phyloP scores from a whole-genome alignment of 2,329 filamentous ascomycete species.

The Colletotrichum navitas region DNA sequence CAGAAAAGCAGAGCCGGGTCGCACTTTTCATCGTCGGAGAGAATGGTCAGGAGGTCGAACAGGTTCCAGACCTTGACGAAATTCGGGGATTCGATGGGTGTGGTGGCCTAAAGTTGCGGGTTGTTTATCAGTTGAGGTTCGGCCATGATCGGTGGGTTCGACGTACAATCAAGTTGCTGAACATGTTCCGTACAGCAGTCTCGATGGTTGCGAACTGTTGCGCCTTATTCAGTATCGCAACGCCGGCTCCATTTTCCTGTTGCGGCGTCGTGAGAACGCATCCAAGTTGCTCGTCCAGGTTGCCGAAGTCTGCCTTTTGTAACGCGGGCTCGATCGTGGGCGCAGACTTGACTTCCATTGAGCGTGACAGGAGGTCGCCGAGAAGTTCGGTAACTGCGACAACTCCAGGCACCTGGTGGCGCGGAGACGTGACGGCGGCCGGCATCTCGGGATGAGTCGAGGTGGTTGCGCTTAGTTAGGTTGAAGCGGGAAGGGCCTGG shows the following conservation, averaged over 20 bases:
- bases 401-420: conserved; percentile 66
- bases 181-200: conserved; percentile 83
- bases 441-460: conserved; percentile 59
- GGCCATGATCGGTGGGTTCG: background rate
- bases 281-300: conserved; percentile 60
- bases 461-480: conserved; percentile 10
- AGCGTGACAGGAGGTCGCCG: conserved; percentile 68
- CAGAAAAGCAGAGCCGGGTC: conserved; percentile 88
- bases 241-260: conserved; percentile 36
- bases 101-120: conserved; percentile 69
- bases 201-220: conserved; percentile 81
- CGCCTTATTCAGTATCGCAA: conserved; percentile 55
- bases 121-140: conserved; percentile 26
- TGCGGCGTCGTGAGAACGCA: conserved; percentile 49
- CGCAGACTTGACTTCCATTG: conserved; percentile 69
- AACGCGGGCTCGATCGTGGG: conserved; percentile 79
- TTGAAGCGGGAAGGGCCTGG: background rate
- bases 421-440: conserved; percentile 56
- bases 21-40: conserved; percentile 83
- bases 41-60: conserved; percentile 88
- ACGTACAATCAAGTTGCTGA: conserved; percentile 83
- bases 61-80: conserved; percentile 94
- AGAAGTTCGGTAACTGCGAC: conserved; percentile 67
- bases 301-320: conserved; percentile 74
- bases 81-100: conserved; percentile 79